phyloP scores from a whole-genome alignment of 2,329 filamentous ascomycete genomes.

The Phialocephala subalpina region DNA sequence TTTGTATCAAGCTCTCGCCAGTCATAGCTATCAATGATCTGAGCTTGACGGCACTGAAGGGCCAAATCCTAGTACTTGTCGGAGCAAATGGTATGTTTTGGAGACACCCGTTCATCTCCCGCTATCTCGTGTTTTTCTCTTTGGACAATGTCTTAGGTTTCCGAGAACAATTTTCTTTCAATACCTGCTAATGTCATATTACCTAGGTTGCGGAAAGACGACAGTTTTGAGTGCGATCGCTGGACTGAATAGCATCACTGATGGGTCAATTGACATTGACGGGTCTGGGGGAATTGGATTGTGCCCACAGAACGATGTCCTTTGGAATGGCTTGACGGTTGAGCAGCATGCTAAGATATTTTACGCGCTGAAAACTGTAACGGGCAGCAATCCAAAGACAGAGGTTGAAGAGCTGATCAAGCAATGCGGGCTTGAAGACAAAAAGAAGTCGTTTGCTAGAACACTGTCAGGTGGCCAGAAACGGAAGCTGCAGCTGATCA shows the following conservation, averaged over 20 bases:
- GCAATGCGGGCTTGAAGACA: slow-evolving; percentile 76
- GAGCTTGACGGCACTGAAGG: slow-evolving; percentile 72
- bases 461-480: slow-evolving; percentile 90
- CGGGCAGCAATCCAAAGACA: slow-evolving; percentile 56
- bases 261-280: slow-evolving; percentile 78
- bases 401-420: slow-evolving; percentile 67
- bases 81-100: slow-evolving; percentile 63
- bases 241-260: slow-evolving; percentile 76
- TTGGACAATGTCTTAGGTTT: no score
- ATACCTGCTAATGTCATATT: no score
- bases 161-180: no score
- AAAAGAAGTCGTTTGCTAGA: slow-evolving; percentile 72
- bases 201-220: slow-evolving; percentile 79
- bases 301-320: slow-evolving; percentile 89
- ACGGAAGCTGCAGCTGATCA: slow-evolving; percentile 86
- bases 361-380: slow-evolving; percentile 76
- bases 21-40: slow-evolving; percentile 80
- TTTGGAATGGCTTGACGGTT: slow-evolving; percentile 88
- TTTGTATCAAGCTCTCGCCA: slow-evolving; percentile 55
- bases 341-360: slow-evolving; percentile 84
- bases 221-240: slow-evolving; percentile 79
- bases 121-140: no score
- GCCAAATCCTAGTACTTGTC: slow-evolving; percentile 86
- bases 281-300: slow-evolving; percentile 80
- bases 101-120: no score